Evolutionary conservation across 129 eudicot genomes (phyloP).

Genomic region (Silybum marianum): DNA sequence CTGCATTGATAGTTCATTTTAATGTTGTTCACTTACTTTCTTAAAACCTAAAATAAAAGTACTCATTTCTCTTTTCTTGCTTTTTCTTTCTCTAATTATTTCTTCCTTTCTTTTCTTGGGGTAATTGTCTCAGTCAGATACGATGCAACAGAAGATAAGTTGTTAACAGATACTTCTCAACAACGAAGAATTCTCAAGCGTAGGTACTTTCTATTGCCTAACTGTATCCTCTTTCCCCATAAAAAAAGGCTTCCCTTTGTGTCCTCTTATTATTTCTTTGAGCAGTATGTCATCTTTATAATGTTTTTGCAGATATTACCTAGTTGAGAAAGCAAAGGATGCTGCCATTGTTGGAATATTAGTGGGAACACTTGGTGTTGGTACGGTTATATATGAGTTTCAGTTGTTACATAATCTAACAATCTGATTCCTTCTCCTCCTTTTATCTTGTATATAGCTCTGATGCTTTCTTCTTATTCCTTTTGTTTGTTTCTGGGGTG

Average conservation of each 20-base stretch:
- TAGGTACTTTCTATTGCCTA: conserved; percentile 56
- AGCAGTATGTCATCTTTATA: conserved; percentile 7
- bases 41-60: neutral
- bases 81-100: neutral
- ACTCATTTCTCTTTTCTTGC: neutral
- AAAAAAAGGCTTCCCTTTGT: neutral
- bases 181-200: conserved; percentile 90
- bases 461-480: neutral
- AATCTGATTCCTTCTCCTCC: neutral
- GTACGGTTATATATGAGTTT: conserved; percentile 40
- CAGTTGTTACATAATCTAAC: neutral
- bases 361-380: conserved; percentile 98
- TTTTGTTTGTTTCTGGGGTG: neutral
- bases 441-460: neutral
- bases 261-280: neutral
- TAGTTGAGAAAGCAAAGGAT: conserved; percentile 98
- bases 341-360: conserved; percentile 91
- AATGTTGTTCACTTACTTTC: neutral
- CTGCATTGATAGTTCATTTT: neutral
- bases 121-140: conserved; percentile 70
- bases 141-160: conserved; percentile 59
- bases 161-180: conserved; percentile 70
- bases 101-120: neutral
- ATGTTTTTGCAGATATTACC: conserved; percentile 66
- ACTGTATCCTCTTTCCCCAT: neutral